Evolutionary conservation across 83 land plant genomes (phyloP), one percentile per base, ranked within the genome.

Genomic region (Thuja plicata): DNA sequence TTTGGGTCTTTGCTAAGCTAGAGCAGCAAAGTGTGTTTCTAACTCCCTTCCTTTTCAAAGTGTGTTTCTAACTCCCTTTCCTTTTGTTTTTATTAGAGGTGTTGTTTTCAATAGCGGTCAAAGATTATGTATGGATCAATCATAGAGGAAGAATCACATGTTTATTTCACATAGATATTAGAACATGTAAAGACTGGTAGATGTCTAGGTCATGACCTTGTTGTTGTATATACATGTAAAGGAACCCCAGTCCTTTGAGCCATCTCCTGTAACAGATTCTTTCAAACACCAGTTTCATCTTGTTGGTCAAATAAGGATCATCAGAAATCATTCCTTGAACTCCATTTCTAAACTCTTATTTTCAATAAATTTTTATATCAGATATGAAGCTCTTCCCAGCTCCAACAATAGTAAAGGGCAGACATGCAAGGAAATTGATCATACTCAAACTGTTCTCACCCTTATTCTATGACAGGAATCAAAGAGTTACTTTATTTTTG

Each of bases 131-230:
- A n/a, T n/a, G n/a, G n/a, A n/a, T n/a, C n/a, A n/a, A n/a, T n/a
- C n/a, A n/a, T n/a, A n/a, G n/a, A n/a, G n/a, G n/a, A n/a, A n/a
- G n/a, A n/a, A n/a, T n/a, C n/a, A n/a, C n/a, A n/a, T n/a, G n/a
- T n/a, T n/a, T n/a, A n/a, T n/a, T n/a, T n/a, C n/a, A n/a, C n/a
- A n/a, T n/a, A n/a, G n/a, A n/a, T n/a, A n/a, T n/a, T n/a, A 35
- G 90, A 52, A 84, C 90, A 91, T 88, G 91, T 91, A 73, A 91
- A 91, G 77, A 91, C 88, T 55, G 90, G 91, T 84, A 91, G 55
- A 86, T 91, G 91, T 40, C 90, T 88, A 76, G 91, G 91, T 30
- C 91, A 90, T 30, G 91, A 85, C 37, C 91, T 88, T 34, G 88
- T 91, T 76, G 78, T 73, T 73, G 78, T 73, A 73, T 73, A 32